Conservation (phyloP, 2,329 filamentous ascomycete species). For the Endocalyx cinctus region DNA sequence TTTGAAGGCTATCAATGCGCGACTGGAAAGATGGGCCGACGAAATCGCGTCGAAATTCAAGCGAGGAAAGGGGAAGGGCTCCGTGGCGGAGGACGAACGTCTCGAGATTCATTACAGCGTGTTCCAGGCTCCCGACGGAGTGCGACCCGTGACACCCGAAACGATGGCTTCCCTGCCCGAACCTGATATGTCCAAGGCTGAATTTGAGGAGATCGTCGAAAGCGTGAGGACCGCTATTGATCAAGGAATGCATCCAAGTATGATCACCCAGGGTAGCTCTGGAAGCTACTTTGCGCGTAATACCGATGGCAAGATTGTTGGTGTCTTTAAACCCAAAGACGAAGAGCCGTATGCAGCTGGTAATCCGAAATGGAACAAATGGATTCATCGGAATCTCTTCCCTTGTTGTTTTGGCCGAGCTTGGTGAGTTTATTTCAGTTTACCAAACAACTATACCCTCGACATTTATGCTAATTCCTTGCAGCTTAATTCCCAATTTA, state of each 20-base stretch:
- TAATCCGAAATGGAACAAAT: slow-evolving; percentile 99
- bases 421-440: slow-evolving; percentile 58
- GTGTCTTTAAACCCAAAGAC: slow-evolving; percentile 98
- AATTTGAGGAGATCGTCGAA: slow-evolving; percentile 86
- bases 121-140: slow-evolving; percentile 86
- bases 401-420: slow-evolving; percentile 95
- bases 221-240: slow-evolving; percentile 88
- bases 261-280: slow-evolving; percentile 96
- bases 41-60: slow-evolving; percentile 98
- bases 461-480: neutral
- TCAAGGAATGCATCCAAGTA: slow-evolving; percentile 84
- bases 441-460: neutral
- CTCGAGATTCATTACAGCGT: slow-evolving; percentile 97
- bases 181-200: slow-evolving; percentile 66
- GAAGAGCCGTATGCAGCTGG: slow-evolving; percentile 96
- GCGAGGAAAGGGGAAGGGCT: slow-evolving; percentile 70
- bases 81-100: slow-evolving; percentile 70
- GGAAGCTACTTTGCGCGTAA: slow-evolving; percentile 97
- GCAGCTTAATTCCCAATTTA: slow-evolving; percentile 84
- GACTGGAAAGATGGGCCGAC: slow-evolving; percentile 93
- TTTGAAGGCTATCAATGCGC: slow-evolving; percentile 95
- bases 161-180: slow-evolving; percentile 57
- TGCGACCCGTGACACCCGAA: slow-evolving; percentile 74
- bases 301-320: slow-evolving; percentile 85
- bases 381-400: slow-evolving; percentile 96